These are phyloP conservation scores for Kalaharituber pfeilii DNA, from an alignment of 2,329 filamentous ascomycete genomes.

Conservation along the genomic window DNA sequence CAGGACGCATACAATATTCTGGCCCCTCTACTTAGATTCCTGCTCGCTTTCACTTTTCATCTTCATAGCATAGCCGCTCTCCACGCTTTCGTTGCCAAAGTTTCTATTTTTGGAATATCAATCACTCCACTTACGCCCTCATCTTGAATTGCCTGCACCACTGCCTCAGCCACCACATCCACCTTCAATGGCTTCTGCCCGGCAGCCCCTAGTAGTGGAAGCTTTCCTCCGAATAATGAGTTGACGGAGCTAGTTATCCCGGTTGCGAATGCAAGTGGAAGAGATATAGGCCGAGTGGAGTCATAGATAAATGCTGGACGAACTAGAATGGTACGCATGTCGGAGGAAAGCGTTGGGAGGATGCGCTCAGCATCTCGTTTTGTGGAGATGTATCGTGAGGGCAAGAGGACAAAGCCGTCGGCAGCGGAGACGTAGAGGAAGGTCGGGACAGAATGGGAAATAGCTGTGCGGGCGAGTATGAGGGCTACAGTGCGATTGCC, in stretches of 20 bases:
- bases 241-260: conserved; percentile 63
- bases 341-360: conserved; percentile 53
- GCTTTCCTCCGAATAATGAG: conserved; percentile 52
- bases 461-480: conserved; percentile 59
- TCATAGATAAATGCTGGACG: conserved; percentile 59
- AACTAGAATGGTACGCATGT: neutral
- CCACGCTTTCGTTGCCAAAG: conserved; percentile 67
- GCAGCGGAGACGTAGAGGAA: conserved; percentile 86
- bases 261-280: conserved; percentile 66
- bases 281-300: conserved; percentile 57
- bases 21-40: too few relatives aligned
- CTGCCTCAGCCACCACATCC: conserved; percentile 71
- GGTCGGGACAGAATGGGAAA: conserved; percentile 42
- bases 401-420: conserved; percentile 67
- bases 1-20: too few relatives aligned
- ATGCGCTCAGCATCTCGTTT: conserved; percentile 77
- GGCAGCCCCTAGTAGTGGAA: conserved; percentile 66
- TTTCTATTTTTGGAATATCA: conserved; percentile 63
- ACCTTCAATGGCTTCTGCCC: conserved; percentile 75
- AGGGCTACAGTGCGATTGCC: conserved; percentile 41
- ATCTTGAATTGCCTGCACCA: conserved; percentile 71
- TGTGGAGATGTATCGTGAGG: conserved; percentile 68
- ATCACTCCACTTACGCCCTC: conserved; percentile 55
- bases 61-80: conserved; percentile 69
- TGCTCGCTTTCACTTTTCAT: conserved; percentile 5